Evolutionary conservation across 768 basidiomycete species (phyloP), one percentile per base, ranked within the genome.

Genomic region (Suillus sp.): DNA sequence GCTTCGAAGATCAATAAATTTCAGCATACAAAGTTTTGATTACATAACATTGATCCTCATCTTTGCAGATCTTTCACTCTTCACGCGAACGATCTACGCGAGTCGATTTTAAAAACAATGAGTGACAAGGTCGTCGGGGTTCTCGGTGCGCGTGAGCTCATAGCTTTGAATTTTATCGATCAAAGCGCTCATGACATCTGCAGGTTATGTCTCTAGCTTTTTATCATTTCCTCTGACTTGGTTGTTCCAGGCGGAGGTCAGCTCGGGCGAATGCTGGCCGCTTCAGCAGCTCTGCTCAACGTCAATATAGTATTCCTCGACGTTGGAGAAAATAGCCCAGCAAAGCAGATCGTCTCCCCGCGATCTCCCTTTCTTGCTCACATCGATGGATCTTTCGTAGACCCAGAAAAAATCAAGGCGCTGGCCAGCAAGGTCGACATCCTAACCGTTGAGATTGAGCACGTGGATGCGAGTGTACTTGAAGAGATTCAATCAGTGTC

Each of bases 361-460:
- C 74, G 81, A 20, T 73, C 78, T 2, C 76, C 85, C 1, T 64
- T 76, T 67, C 71, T 81, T 72, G 57, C 69, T 11, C 96, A 99
- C 71, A 78, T 96, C 69, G 91, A 98, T 69, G 96, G 96, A 54
- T 90, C 93, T 5, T 99, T 97, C 78, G 78, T 90, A 30, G 90
- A 95, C 71, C 83, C 90, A 0, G 78, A 76, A 14, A 89, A 91
- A 71, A 96, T 99, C 68, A 82, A 80, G 48, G 83, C 91, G 66
- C 85, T 99, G 42, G 94, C 95, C 0, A 65, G 74, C 14, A 87
- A 87, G 71, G 95, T 91, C 35, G 91, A 98, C 69, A 79, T 99
- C 38, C 79, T 99, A 56, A 99, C 96, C 0, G 88, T 96, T 59
- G 96, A 99, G 80, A 99, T 98, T 38, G 96, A 99, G 77, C 97